Percentiles rank a stretch among this genome's conserved stretches.
These are phyloP conservation scores for Talaromyces sp. DNA, from an alignment of 2,329 filamentous ascomycete genomes.

Conservation along the genomic window DNA sequence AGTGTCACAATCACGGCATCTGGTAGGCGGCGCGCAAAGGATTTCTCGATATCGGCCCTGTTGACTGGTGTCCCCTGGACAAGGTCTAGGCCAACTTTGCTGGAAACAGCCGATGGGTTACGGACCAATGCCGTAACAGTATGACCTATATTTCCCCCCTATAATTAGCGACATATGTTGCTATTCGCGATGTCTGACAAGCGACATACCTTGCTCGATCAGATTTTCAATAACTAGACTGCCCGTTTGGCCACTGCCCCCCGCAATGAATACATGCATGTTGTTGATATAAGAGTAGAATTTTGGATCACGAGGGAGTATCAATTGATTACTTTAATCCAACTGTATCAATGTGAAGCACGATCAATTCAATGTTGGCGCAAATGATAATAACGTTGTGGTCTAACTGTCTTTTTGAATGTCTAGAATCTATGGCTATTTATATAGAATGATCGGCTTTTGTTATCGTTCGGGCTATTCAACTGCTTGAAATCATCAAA, in stretches of 20 bases:
- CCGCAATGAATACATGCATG: slow-evolving; percentile 10
- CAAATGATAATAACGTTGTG: neutral
- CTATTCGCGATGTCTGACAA: neutral
- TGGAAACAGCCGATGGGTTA: slow-evolving; percentile 1
- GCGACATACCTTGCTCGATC: neutral
- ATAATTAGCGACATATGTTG: neutral
- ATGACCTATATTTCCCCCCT: neutral
- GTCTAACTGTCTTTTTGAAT: neutral
- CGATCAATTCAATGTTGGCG: neutral
- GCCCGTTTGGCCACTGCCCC: slow-evolving; percentile 12
- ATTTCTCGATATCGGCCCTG: slow-evolving; percentile 4
- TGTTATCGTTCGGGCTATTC: neutral
- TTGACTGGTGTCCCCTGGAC: slow-evolving; percentile 10
- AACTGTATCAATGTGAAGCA: neutral
- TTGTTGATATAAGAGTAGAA: neutral
- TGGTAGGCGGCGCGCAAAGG: neutral
- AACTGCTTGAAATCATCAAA: neutral
- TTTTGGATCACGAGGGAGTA: neutral
- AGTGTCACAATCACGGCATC: slow-evolving; percentile 6
- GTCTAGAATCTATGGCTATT: neutral
- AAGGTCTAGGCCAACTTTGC: neutral
- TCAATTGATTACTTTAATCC: neutral
- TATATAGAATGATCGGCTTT: neutral
- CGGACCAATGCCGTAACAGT: slow-evolving; percentile 10
- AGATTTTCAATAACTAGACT: slow-evolving; percentile 7